A percentile compares a stretch with the other conserved stretches of the same genome.
Conservation (phyloP, 768 basidiomycete species). For the Hypsizygus marmoreus region DNA sequence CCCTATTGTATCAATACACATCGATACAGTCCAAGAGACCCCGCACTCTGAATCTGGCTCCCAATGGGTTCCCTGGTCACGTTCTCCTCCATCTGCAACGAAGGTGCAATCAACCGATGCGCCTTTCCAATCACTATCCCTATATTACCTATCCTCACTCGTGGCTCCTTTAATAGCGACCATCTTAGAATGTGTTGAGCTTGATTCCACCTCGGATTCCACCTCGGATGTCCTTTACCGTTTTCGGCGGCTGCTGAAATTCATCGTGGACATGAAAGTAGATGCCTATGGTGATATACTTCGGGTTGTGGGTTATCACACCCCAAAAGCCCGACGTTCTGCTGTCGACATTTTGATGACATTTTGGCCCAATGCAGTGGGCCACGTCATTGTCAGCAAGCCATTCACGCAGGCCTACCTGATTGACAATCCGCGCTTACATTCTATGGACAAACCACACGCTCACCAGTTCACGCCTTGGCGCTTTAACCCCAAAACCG, state of each 20-base stretch:
- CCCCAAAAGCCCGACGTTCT: constrained; percentile 50
- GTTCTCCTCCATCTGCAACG: constrained; percentile 13
- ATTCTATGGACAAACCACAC: constrained; percentile 26
- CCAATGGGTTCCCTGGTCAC: constrained; percentile 32
- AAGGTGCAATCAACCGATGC: constrained; percentile 54
- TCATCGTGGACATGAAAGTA: constrained; percentile 57
- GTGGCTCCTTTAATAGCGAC: constrained; percentile 63
- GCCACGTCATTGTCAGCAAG: constrained; percentile 63
- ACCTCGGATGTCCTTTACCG: constrained; percentile 43
- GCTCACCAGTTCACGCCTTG: constrained; percentile 73
- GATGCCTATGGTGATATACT: constrained; percentile 75
- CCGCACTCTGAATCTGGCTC: constrained; percentile 8
- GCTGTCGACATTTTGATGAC: constrained; percentile 59
- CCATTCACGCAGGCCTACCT: constrained; percentile 46
- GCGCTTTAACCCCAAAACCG: constrained; percentile 42
- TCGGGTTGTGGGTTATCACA: constrained; percentile 69
- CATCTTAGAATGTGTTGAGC: constrained; percentile 59
- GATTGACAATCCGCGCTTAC: constrained; percentile 13
- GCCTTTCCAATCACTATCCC: constrained; percentile 51
- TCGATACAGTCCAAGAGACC: constrained; percentile 50
- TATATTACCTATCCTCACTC: constrained; percentile 65
- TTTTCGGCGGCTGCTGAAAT: constrained; percentile 54
- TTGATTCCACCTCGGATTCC: constrained; percentile 27
- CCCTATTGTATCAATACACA: constrained; percentile 59
- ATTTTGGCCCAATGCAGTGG: constrained; percentile 70